Conservation (phyloP, 768 basidiomycete species). For the Phlebiopsis gigantea region DNA sequence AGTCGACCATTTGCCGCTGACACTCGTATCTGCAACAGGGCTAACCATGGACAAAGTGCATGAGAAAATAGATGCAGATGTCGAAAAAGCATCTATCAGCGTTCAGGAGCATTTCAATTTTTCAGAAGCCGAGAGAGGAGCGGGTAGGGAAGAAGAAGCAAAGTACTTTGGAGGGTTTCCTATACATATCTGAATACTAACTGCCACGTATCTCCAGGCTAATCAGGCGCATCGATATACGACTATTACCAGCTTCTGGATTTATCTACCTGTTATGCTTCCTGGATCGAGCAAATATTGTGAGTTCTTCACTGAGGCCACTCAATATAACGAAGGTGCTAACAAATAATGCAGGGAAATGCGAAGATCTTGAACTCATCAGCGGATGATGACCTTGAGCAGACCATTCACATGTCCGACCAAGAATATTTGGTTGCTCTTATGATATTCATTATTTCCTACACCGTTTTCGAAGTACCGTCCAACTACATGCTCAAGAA, state of each 20-base stretch:
- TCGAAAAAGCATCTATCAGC: not conserved
- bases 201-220: conserved; percentile 6
- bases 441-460: conserved; percentile 16
- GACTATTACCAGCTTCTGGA: conserved; percentile 15
- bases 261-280: conserved; percentile 19
- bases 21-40: not conserved
- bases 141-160: not conserved
- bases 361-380: conserved; percentile 17
- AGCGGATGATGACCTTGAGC: conserved; percentile 14
- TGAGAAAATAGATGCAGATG: not conserved
- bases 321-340: not conserved
- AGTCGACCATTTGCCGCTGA: not conserved
- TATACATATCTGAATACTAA: not conserved
- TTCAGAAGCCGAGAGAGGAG: not conserved
- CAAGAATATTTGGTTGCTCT: conserved; percentile 17
- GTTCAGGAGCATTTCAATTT: not conserved
- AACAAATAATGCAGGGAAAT: not conserved
- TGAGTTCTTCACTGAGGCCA: not conserved
- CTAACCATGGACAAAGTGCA: not conserved
- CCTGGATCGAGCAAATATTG: conserved; percentile 20
- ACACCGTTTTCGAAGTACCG: not conserved
- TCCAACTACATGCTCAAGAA: conserved; percentile 23
- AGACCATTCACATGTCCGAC: conserved; percentile 11
- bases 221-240: conserved; percentile 13
- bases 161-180: not conserved